A percentile compares a stretch with the other conserved stretches of the same genome.
Conservation (phyloP, 768 basidiomycete species). For the Sporobolomyces phaffii region DNA sequence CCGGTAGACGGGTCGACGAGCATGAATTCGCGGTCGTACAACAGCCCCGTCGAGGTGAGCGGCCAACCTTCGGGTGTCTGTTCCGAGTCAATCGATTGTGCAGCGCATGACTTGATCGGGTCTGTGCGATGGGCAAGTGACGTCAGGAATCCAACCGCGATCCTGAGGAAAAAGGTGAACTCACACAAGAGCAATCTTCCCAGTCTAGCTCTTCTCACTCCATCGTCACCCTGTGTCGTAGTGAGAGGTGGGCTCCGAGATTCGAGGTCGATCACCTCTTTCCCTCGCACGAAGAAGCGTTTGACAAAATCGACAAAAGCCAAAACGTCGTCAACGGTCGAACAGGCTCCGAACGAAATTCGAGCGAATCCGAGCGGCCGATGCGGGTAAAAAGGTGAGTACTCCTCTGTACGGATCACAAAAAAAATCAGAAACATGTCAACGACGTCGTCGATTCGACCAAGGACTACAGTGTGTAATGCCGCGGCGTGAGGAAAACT, state of each 20-base stretch:
- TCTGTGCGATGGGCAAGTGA: conserved; percentile 1
- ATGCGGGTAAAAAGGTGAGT: conserved; percentile 3
- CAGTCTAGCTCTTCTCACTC: conserved; percentile 1
- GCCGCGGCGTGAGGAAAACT: neutral
- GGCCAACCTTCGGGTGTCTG: conserved; percentile 18
- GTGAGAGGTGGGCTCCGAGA: accelerated
- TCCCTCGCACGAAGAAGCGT: conserved; percentile 32
- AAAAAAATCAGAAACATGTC: neutral
- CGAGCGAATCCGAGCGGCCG: conserved; percentile 29
- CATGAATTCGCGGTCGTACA: conserved; percentile 41
- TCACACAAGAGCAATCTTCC: conserved; percentile 19
- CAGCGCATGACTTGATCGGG: conserved; percentile 43
- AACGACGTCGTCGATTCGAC: neutral
- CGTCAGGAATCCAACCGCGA: too few relatives aligned
- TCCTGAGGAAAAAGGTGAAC: neutral
- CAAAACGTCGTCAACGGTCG: conserved; percentile 37
- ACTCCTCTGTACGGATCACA: conserved; percentile 21
- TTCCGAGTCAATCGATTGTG: conserved; percentile 19
- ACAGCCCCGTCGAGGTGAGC: conserved; percentile 35
- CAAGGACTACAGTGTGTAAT: neutral
- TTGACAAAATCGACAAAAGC: conserved; percentile 37
- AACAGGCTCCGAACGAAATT: conserved; percentile 38
- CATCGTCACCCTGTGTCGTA: neutral
- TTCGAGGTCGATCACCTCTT: neutral
- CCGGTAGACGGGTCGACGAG: conserved; percentile 34